Evolutionary conservation across 2,329 filamentous ascomycete genomes (phyloP).

Genomic region (Talaromyces rugulosus): DNA sequence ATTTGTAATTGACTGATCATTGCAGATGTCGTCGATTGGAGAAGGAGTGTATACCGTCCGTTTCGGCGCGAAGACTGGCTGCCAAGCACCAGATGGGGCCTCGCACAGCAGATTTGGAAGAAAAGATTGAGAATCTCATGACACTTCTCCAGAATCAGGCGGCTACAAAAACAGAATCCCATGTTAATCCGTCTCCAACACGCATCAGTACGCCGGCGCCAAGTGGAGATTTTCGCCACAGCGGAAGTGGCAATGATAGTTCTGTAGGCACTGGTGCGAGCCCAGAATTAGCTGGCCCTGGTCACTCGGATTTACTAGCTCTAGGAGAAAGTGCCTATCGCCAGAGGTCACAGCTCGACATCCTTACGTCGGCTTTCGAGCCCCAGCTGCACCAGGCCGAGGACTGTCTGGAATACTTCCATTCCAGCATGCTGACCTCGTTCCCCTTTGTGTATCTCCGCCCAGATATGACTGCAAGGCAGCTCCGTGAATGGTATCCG

Average conservation of each 20-base stretch:
- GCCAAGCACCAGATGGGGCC: background rate
- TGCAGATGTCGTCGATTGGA: conserved; percentile 3
- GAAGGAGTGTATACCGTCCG: conserved; percentile 1
- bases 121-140: conserved; percentile 5
- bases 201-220: background rate
- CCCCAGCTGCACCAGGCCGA: background rate
- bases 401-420: conserved; percentile 6
- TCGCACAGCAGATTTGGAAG: background rate
- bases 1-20: background rate
- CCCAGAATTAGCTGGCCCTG: background rate
- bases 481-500: conserved; percentile 3
- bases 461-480: conserved; percentile 1
- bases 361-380: background rate
- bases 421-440: background rate
- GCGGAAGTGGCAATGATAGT: background rate
- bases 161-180: background rate
- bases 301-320: background rate
- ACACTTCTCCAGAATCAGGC: conserved; percentile 2
- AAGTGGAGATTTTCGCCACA: background rate
- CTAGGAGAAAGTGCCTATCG: background rate
- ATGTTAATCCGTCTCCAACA: background rate
- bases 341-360: background rate
- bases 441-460: conserved; percentile 3
- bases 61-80: conserved; percentile 1
- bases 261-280: background rate